Base-by-base conservation (phyloP, 768 basidiomycete species). In the Collybiopsis confluens region DNA sequence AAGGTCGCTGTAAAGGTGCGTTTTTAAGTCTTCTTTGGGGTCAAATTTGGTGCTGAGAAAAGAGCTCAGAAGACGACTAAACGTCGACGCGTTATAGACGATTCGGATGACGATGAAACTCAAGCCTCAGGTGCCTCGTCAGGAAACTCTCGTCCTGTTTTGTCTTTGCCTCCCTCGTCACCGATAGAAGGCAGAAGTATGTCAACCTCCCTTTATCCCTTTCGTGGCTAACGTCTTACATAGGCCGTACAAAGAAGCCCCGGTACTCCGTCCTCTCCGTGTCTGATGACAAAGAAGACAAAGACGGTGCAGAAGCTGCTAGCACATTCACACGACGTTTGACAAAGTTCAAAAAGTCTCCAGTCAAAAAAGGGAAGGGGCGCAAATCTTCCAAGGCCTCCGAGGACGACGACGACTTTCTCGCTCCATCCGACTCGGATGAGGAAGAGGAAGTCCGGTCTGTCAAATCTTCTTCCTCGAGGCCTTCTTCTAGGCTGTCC, bases 21-120 rank as follows among this genome's bases (percentile, higher is more conserved):
- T 33, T 13, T 11, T 30, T 35, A 26, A 16, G 7, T 11, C n/a
- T 30, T n/a, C n/a, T n/a, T n/a, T n/a, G n/a, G 7, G 13, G 6
- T 28, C 50, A 20, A 6, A 47, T 13, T 15, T 4, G 21, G 24
- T 30, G 35, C 50, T 38, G 20, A 45, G 26, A 28, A 26, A 35
- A 50, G 62, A 45, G 56, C n/a, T 10, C 60, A 80, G 72, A 62
- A 56, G 2, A 70, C 74, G 21, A 70, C 69, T 42, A 90, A 90
- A 67, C 85, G 89, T 36, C 91, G 90, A 68, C 75, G 83, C 18
- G 65, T 86, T 58, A 89, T 87, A 1, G 89, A 91, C 53, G n/a
- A n/a, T n/a, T n/a, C n/a, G n/a, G n/a, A n/a, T n/a, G n/a, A n/a
- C n/a, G 84, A 86, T n/a, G 85, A 86, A 58, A 65, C 58, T 54